Evolutionary conservation across 805 yeast species (phyloP).

Genomic region (Cephaloascus fragrans): DNA sequence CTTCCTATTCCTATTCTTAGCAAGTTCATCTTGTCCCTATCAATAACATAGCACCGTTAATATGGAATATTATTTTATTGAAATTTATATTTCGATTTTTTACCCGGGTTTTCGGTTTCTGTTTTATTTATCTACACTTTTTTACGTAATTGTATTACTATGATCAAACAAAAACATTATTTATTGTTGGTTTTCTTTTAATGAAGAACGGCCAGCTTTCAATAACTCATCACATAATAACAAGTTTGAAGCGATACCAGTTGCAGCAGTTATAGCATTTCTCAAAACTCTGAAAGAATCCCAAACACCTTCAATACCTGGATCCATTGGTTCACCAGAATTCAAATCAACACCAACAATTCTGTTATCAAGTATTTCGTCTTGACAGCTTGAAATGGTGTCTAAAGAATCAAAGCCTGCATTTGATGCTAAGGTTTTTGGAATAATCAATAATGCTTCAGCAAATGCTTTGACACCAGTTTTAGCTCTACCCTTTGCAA

Average conservation of each 20-base stretch:
- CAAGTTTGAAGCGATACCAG: slow-evolving; percentile 88
- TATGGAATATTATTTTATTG: no score
- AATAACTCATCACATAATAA: slow-evolving; percentile 91
- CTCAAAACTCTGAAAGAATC: slow-evolving; percentile 91
- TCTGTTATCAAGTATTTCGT: slow-evolving; percentile 72
- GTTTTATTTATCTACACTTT: no score
- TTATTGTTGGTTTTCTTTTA: slow-evolving; percentile 47
- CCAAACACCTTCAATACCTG: slow-evolving; percentile 91
- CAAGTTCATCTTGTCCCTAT: no score
- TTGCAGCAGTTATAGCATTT: slow-evolving; percentile 86
- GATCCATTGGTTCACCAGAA: slow-evolving; percentile 94
- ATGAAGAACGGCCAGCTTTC: slow-evolving; percentile 92
- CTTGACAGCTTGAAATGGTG: slow-evolving; percentile 81
- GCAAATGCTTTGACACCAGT: slow-evolving; percentile 91
- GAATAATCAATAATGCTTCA: slow-evolving; percentile 82
- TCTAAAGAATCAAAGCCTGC: slow-evolving; percentile 93
- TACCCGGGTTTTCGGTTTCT: no score
- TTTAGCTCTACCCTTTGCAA: slow-evolving; percentile 75
- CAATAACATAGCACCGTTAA: no score
- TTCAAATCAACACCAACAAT: slow-evolving; percentile 85
- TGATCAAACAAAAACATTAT: neutral
- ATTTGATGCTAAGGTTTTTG: slow-evolving; percentile 85
- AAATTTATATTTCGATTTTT: no score
- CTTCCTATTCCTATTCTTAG: no score
- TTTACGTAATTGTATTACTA: no score